Evolutionary conservation across 1,284 basidiomycete genomes (phyloP).

Genomic region (Earliella scabrosa): DNA sequence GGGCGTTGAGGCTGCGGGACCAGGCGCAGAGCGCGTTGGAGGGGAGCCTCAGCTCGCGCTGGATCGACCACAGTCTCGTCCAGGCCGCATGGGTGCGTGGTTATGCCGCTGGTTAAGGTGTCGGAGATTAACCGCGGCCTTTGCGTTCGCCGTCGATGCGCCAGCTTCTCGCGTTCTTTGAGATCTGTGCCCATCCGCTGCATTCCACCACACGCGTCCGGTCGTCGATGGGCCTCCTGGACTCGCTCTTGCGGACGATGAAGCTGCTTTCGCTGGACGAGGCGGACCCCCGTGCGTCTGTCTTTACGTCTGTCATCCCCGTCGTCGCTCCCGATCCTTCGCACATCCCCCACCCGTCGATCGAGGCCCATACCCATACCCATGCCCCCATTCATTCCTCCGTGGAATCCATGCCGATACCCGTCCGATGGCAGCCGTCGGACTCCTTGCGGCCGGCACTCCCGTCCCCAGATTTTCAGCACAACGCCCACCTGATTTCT

Average conservation of each 20-base stretch:
- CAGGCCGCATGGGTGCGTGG: slow-evolving; percentile 74
- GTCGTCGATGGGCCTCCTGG: slow-evolving; percentile 64
- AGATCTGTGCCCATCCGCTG: slow-evolving; percentile 68
- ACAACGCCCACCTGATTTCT: not conserved
- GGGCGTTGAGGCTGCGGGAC: slow-evolving; percentile 62
- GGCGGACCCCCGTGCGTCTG: slow-evolving; percentile 43
- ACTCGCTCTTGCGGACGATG: slow-evolving; percentile 66
- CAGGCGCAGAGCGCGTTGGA: slow-evolving; percentile 74
- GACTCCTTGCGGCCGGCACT: not conserved
- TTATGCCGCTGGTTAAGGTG: not conserved
- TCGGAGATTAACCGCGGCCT: not conserved
- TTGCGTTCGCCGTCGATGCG: not conserved
- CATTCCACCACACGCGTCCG: slow-evolving; percentile 55
- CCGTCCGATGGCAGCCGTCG: not conserved
- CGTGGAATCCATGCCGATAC: not conserved
- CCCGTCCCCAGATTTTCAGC: not conserved
- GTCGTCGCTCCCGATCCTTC: slow-evolving; percentile 28
- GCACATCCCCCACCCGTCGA: not conserved
- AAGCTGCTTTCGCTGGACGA: slow-evolving; percentile 54
- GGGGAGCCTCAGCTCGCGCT: slow-evolving; percentile 67
- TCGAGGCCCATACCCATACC: not conserved
- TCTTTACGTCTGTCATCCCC: slow-evolving; percentile 51
- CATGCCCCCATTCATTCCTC: not conserved
- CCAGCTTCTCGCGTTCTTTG: slow-evolving; percentile 72
- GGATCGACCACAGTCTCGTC: slow-evolving; percentile 72